Base-by-base conservation (phyloP, 495 filamentous ascomycete species). In the Tuber umbilicatum region DNA sequence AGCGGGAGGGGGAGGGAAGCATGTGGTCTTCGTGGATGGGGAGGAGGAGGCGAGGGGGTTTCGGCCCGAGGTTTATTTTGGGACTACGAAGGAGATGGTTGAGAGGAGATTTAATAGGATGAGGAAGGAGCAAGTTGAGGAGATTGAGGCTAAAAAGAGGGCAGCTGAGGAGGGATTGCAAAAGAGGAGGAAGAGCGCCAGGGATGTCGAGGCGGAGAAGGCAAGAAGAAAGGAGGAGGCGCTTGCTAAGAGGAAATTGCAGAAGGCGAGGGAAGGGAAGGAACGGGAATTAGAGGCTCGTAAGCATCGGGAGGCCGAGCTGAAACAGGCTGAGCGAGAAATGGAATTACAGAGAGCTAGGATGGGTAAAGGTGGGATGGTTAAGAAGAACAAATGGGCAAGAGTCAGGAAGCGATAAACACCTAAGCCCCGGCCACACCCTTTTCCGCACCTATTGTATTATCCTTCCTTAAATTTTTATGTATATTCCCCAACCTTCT, bases 321-420 rank as follows among this genome's bases (percentile, higher is more conserved):
- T 99, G 70, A 85, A 86, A 69, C 86, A 88, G 9, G 91, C 94
- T 3, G 91, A 97, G 84, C 85, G 88, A 31, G 89, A 92, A 83
- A 83, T 98, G 73, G 94, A 94, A 71, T 81, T 91, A 76, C 92
- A 93, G 81, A 86, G 90, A 60, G 90, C 86, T n/a, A 88, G 86
- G 83, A 93, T 97, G 93, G 90, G 89, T 69, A 94, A 94, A 82
- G 81, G 80, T 3, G 75, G 69, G 16, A 78, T 73, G 71, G 72
- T 76, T 40, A 72, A 43, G 37, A 78, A 76, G 68, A 80, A 82
- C 35, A 82, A 82, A 69, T 82, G 74, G 79, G 79, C 76, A 3
- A 81, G 73, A 67, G 74, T 76, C 39, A 81, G 79, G 69, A 81
- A 75, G 45, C 73, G 72, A 42, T 81, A 76, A 72, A 67, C 31